phyloP scores from a whole-genome alignment of 208 protist genomes.

The Trichomonas gallinae region DNA sequence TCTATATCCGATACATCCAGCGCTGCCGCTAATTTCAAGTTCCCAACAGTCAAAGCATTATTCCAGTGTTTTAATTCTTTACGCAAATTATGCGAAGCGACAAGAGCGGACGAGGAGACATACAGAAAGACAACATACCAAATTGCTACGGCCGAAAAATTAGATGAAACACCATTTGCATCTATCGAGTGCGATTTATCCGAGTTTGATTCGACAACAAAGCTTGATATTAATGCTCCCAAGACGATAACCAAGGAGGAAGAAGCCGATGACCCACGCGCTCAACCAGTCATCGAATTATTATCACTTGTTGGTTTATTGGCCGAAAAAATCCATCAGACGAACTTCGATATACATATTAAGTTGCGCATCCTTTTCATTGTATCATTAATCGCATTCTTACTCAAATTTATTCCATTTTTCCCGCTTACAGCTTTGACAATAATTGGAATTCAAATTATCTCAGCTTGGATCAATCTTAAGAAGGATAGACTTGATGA shows the following conservation, averaged over 20 bases:
- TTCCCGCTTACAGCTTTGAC: background rate
- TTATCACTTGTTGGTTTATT: background rate
- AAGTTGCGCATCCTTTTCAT: background rate
- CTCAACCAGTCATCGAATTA: background rate
- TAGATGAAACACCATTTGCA: background rate
- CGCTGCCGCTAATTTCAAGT: background rate
- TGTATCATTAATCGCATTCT: background rate
- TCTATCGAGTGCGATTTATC: background rate
- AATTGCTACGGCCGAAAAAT: background rate
- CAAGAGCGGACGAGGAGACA: background rate
- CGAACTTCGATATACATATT: background rate
- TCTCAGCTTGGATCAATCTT: background rate
- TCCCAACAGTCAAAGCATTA: background rate
- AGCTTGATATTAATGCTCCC: background rate
- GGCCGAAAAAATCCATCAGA: background rate
- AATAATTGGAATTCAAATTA: background rate
- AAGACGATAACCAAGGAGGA: background rate
- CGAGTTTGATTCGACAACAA: background rate
- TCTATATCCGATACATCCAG: background rate
- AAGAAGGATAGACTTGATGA: background rate
- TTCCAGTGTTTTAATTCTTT: constrained; percentile 5
- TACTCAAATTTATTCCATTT: background rate
- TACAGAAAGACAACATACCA: background rate
- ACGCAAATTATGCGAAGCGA: background rate
- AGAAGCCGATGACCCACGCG: background rate